A percentile compares a stretch with the other conserved stretches of the same genome.
Evolutionary conservation across 441 rosid species (phyloP).

Genomic region (Populus hybrid): DNA sequence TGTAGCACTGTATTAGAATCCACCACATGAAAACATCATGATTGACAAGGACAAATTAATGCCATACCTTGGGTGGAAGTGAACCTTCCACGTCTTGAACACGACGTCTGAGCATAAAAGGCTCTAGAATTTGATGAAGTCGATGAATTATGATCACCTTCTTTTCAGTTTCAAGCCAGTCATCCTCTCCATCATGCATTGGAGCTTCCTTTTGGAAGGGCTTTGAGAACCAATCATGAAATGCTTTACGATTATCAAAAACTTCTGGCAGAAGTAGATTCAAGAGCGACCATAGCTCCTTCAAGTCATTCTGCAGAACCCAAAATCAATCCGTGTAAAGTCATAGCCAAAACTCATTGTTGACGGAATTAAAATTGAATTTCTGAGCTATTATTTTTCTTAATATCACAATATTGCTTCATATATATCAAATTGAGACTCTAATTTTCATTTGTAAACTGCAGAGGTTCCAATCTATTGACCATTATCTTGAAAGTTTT

Average conservation of each 20-base stretch:
- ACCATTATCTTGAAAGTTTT: background rate
- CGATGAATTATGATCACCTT: slow-evolving; percentile 98
- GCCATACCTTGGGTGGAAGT: slow-evolving; percentile 96
- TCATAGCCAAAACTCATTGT: slow-evolving; percentile 1
- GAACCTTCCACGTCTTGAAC: slow-evolving; percentile 99
- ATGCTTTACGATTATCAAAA: slow-evolving; percentile 97
- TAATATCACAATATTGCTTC: background rate
- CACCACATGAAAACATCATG: slow-evolving; percentile 20
- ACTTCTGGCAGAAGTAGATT: slow-evolving; percentile 99
- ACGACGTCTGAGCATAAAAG: slow-evolving; percentile 99
- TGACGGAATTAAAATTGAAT: background rate
- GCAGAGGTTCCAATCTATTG: background rate
- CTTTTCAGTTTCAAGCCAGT: slow-evolving; percentile 99
- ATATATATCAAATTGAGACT: background rate
- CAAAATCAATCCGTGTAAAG: slow-evolving; percentile 9
- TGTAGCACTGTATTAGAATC: slow-evolving; percentile 31
- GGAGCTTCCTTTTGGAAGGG: slow-evolving; percentile 95
- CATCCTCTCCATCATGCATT: slow-evolving; percentile 87
- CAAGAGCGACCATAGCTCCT: slow-evolving; percentile 98
- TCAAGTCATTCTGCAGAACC: slow-evolving; percentile 85
- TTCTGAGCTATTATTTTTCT: slow-evolving; percentile 1
- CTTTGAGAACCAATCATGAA: slow-evolving; percentile 99
- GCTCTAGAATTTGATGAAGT: slow-evolving; percentile 99
- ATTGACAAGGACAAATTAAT: slow-evolving; percentile 4
- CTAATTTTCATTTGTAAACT: background rate